Evolutionary conservation across 2,329 filamentous ascomycete species (phyloP), one percentile per base, ranked within the genome.

Genomic region (Hypocreales sp.): DNA sequence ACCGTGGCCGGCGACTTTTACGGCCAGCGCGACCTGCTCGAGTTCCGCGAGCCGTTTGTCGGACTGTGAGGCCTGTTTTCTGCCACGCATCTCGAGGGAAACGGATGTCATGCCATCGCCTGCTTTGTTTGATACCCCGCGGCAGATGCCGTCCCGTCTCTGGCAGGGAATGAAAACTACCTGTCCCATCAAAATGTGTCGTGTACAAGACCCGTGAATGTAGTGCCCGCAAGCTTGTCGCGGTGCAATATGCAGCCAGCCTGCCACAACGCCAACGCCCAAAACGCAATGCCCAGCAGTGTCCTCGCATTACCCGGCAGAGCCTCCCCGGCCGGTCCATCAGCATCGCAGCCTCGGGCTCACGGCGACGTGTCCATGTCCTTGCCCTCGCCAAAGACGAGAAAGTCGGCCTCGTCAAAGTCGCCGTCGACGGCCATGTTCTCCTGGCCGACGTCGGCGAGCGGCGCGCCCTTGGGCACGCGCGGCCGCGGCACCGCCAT

Each of bases 1-100:
- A 90, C 81, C 0, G 66, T 94, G 20, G 76, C 79, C 25, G 86
- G 83, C 40, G 84, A 93, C 53, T 72, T 80, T 38, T 95, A 86
- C 52, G 84, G 87, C 2, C 87, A 95, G 53, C 66, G 77, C 37
- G 87, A 95, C 50, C 53, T 94, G 35, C 64, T 94, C 26, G 72
- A 79, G 41, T 79, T 76, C 35, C 68, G 83, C 31, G 68, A 77
- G 34, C 67, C 67, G 4, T 73, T 72, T 40, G 53, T 60, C 14
- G 53, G 55, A 19, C 46, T 61, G 38, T 59, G 51, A 47, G 31
- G 14, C 18, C 13, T 20, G 10, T 20, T 7, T 20, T 20, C 18
- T 20, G 7, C 18, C 18, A 20, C 7, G 18, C 18, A 10, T 20
- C n/a, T n/a, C n/a, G 13, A 7, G 5, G 13, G 8, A 19, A 15